Percentiles rank a stretch among this genome's conserved stretches.
phyloP scores from a whole-genome alignment of 257 asterid species.

The Solanum verrucosum region DNA sequence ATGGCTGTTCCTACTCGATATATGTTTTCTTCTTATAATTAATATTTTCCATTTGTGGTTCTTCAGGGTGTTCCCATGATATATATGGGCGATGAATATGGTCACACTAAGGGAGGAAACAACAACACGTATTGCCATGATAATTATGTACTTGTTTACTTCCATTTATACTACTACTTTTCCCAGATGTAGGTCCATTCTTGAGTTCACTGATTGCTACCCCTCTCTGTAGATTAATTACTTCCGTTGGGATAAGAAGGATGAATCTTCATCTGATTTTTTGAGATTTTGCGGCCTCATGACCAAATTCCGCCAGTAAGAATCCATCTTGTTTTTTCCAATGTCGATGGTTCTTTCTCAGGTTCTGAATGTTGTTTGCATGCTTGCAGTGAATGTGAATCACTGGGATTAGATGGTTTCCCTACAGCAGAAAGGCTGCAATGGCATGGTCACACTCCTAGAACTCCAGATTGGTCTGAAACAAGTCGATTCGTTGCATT shows the following conservation, averaged over 20 bases:
- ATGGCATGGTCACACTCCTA: slow-evolving; percentile 96
- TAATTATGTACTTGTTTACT: slow-evolving; percentile 47
- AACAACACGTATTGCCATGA: slow-evolving; percentile 96
- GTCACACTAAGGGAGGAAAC: slow-evolving; percentile 98
- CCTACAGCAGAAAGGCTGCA: slow-evolving; percentile 87
- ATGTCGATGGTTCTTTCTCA: not conserved
- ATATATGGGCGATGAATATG: slow-evolving; percentile 95
- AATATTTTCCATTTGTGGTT: not conserved
- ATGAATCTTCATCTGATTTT: slow-evolving; percentile 62
- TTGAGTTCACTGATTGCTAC: not conserved
- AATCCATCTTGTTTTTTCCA: not conserved
- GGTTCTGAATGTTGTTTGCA: not conserved
- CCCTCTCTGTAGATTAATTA: slow-evolving; percentile 65
- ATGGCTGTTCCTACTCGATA: not conserved
- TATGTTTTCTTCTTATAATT: not conserved
- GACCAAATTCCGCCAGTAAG: slow-evolving; percentile 67
- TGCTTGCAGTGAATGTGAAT: slow-evolving; percentile 64
- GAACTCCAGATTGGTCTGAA: slow-evolving; percentile 80
- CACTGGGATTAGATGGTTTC: slow-evolving; percentile 80
- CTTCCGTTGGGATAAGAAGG: slow-evolving; percentile 94
- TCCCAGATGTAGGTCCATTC: not conserved
- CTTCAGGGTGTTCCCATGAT: slow-evolving; percentile 95
- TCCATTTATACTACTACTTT: not conserved
- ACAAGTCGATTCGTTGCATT: slow-evolving; percentile 81
- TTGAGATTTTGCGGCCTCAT: slow-evolving; percentile 73